phyloP scores from a whole-genome alignment of 345 rosid genomes.

The Chamaenerion angustifolium region DNA sequence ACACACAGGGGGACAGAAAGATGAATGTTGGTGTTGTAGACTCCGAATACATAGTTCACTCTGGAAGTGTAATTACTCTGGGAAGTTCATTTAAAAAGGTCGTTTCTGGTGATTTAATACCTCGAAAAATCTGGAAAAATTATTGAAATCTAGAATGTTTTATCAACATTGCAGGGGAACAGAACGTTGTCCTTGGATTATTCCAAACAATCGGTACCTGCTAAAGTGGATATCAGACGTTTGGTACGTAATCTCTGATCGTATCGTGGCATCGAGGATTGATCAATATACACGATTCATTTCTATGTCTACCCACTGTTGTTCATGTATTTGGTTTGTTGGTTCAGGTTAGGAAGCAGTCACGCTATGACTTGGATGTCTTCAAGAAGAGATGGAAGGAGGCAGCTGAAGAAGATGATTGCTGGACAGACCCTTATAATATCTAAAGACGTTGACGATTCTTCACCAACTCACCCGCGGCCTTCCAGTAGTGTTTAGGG shows the following conservation, averaged over 20 bases:
- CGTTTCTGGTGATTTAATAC: no score
- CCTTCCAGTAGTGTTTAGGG: no score
- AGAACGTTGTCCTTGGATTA: no score
- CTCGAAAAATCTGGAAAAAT: no score
- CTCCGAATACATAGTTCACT: slow-evolving; percentile 51
- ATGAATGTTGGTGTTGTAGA: slow-evolving; percentile 65
- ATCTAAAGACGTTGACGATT: no score
- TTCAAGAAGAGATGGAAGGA: slow-evolving; percentile 56
- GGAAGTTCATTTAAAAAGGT: slow-evolving; percentile 22
- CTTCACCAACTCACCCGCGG: no score
- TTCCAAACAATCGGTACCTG: neutral
- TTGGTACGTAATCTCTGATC: no score
- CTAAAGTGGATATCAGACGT: slow-evolving; percentile 5
- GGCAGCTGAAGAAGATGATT: slow-evolving; percentile 41
- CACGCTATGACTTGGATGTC: slow-evolving; percentile 31
- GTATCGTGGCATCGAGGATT: no score
- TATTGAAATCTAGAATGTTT: no score
- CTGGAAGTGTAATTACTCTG: slow-evolving; percentile 43
- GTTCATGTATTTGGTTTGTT: neutral
- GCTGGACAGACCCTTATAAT: slow-evolving; percentile 42
- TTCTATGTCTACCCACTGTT: no score
- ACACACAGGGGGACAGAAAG: slow-evolving; percentile 49
- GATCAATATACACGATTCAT: no score
- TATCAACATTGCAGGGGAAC: no score
- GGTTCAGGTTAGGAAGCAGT: slow-evolving; percentile 32